Evolutionary conservation across 768 basidiomycete species (phyloP), one percentile per base, ranked within the genome.

Genomic region (Phylloporus sp.): DNA sequence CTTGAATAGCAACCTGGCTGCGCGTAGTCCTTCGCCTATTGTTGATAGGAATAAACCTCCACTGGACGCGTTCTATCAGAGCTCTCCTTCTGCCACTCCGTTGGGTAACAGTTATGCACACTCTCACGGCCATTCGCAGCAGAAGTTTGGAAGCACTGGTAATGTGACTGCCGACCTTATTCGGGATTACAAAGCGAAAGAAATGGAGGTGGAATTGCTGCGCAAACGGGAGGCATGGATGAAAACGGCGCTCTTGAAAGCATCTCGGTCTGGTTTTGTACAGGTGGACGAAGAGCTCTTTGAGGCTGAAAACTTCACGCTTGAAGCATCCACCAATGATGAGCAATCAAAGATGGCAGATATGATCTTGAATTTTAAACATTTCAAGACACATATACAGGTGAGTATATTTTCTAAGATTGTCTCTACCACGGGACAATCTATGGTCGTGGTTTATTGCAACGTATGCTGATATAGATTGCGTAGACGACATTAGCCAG

Each of bases 181-280:
- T 35, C 75, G 82, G 32, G 90, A 93, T 56, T 69, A 93, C 50
- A 91, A 87, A 65, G 76, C 77, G 28, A 91, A 86, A 63, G 92
- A 94, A 53, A 71, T 73, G 29, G 92, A 95, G 64, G 61, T 96
- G 37, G 90, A 91, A 53, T 71, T 71, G 37, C 67, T 86, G 54
- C 84, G 81, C 75, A 80, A 80, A 60, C 80, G 88, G 54, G 83
- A 91, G 71, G 70, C 71, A 28, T 96, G 95, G 86, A 84, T 97
- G 82, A 83, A 80, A 61, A 81, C 82, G 37, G 85, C 89, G 1
- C 67, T 99, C 38, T 68, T 71, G 5, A 79, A 83, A 59, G 95
- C 95, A 1, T 75, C 78, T 21, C 78, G 81, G 42, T 73, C 84
- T 42, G 95, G 95, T 4, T 97, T 86, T 65, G 71, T 87, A 15